These are phyloP conservation scores for Tubosaeta sp. DNA, from an alignment of 768 basidiomycete species.

Conservation along the genomic window DNA sequence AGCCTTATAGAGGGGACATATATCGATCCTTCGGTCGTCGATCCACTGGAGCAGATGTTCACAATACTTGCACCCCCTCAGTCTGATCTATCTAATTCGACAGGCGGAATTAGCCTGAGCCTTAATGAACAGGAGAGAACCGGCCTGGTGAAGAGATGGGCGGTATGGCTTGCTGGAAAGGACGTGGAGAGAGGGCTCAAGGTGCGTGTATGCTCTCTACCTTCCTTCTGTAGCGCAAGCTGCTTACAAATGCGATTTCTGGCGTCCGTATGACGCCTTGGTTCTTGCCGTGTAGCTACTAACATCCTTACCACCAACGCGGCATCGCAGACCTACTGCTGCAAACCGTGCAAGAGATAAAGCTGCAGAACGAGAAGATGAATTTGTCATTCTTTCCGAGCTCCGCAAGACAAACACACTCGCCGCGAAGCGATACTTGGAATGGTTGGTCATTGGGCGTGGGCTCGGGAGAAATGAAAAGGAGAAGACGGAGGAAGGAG, in stretches of 20 bases:
- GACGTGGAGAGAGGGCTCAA: conserved; percentile 69
- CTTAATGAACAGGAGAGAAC: conserved; percentile 42
- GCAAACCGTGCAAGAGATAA: conserved; percentile 21
- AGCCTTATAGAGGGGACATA: conserved; percentile 27
- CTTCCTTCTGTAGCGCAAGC: not conserved
- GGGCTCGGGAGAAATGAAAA: conserved; percentile 32
- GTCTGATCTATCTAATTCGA: conserved; percentile 4
- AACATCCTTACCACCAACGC: conserved; percentile 15
- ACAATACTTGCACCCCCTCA: conserved; percentile 16
- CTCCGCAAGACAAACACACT: conserved; percentile 16
- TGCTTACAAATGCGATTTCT: not conserved
- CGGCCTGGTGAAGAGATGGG: conserved; percentile 66
- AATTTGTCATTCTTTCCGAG: conserved; percentile 27
- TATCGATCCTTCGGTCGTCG: conserved; percentile 19
- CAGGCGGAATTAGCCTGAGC: not conserved
- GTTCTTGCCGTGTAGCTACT: conserved; percentile 11
- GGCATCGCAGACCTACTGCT: conserved; percentile 19
- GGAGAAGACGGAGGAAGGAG: conserved; percentile 15
- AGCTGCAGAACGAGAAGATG: conserved; percentile 23
- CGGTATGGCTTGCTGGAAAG: conserved; percentile 70
- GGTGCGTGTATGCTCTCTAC: conserved; percentile 35
- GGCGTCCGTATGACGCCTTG: not conserved
- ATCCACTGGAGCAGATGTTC: conserved; percentile 29
- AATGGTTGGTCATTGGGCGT: conserved; percentile 72
- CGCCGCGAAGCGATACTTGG: conserved; percentile 71